Conservation (phyloP, 1,284 basidiomycete species). For the Fomes fomentarius region DNA sequence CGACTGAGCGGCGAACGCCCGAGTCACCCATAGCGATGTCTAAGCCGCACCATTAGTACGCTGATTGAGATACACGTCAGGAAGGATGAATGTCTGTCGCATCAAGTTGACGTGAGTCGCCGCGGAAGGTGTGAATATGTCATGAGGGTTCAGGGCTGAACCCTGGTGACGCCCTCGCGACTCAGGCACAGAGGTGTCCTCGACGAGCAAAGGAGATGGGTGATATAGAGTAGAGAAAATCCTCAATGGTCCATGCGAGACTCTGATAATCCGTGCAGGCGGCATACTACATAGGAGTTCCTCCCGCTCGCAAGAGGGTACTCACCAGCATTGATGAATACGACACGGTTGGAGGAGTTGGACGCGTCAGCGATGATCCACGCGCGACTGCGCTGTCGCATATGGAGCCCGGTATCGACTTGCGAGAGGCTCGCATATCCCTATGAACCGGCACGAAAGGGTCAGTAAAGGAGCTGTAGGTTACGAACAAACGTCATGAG, state of each 20-base stretch:
- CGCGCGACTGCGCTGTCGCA: slow-evolving; percentile 77
- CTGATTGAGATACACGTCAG: too few species aligned
- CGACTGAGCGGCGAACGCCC: slow-evolving; percentile 72
- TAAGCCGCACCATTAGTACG: too few species aligned
- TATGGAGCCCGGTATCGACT: slow-evolving; percentile 78
- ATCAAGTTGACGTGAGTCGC: too few species aligned
- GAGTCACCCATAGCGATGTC: slow-evolving; percentile 84
- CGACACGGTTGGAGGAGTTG: slow-evolving; percentile 59
- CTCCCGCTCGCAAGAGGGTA: too few species aligned
- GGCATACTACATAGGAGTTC: too few species aligned
- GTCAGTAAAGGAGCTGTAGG: slow-evolving; percentile 1
- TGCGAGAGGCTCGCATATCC: slow-evolving; percentile 75
- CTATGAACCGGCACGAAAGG: slow-evolving; percentile 37
- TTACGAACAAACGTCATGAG: neutral
- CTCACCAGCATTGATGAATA: slow-evolving; percentile 77
- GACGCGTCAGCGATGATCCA: slow-evolving; percentile 74
- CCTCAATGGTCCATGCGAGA: too few species aligned
- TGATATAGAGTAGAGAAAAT: neutral
- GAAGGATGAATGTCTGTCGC: neutral
- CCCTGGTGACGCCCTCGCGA: too few species aligned
- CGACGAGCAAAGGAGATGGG: too few species aligned
- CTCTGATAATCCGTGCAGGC: too few species aligned
- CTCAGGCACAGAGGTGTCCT: too few species aligned
- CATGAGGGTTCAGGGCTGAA: too few species aligned
- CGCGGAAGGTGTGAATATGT: too few species aligned